Percentiles rank a stretch among this genome's conserved stretches.
Evolutionary conservation across 2,329 filamentous ascomycete genomes (phyloP).

Genomic region (Diaporthe sp.): DNA sequence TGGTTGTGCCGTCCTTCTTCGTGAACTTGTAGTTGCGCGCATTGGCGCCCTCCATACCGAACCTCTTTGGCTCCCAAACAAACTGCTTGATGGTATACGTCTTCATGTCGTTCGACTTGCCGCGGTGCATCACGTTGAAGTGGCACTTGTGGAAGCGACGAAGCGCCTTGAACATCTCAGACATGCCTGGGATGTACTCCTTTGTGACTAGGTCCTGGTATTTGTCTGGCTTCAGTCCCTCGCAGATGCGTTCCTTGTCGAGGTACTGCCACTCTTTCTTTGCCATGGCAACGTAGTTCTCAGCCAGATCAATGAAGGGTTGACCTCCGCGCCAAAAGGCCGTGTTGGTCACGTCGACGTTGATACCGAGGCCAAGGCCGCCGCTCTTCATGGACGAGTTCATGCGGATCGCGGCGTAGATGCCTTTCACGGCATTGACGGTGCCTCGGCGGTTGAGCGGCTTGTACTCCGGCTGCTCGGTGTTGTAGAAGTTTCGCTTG

Average conservation of each 20-base stretch:
- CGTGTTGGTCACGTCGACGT: slow-evolving; percentile 92
- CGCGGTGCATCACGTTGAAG: slow-evolving; percentile 69
- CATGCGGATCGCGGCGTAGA: slow-evolving; percentile 87
- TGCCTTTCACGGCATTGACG: slow-evolving; percentile 86
- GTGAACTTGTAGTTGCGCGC: slow-evolving; percentile 71
- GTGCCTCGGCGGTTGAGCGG: slow-evolving; percentile 64
- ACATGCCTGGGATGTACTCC: slow-evolving; percentile 48
- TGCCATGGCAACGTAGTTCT: slow-evolving; percentile 46
- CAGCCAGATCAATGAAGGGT: slow-evolving; percentile 55
- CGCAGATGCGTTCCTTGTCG: neutral
- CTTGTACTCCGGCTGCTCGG: slow-evolving; percentile 57
- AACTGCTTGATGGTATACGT: slow-evolving; percentile 68
- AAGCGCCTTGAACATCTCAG: slow-evolving; percentile 68
- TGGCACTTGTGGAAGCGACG: slow-evolving; percentile 68
- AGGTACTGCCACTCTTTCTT: slow-evolving; percentile 46
- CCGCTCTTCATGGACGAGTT: slow-evolving; percentile 63
- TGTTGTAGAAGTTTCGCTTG: slow-evolving; percentile 86
- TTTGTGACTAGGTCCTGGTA: neutral
- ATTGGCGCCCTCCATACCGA: slow-evolving; percentile 61
- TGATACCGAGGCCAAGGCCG: slow-evolving; percentile 79
- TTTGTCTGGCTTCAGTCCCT: slow-evolving; percentile 35
- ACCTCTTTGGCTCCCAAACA: slow-evolving; percentile 58
- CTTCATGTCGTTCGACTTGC: slow-evolving; percentile 61
- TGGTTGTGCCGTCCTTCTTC: slow-evolving; percentile 61
- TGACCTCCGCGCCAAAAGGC: slow-evolving; percentile 79